Percentiles rank a stretch among this genome's conserved stretches.
phyloP scores from a whole-genome alignment of 768 basidiomycete genomes.

The Mycena haematopus region DNA sequence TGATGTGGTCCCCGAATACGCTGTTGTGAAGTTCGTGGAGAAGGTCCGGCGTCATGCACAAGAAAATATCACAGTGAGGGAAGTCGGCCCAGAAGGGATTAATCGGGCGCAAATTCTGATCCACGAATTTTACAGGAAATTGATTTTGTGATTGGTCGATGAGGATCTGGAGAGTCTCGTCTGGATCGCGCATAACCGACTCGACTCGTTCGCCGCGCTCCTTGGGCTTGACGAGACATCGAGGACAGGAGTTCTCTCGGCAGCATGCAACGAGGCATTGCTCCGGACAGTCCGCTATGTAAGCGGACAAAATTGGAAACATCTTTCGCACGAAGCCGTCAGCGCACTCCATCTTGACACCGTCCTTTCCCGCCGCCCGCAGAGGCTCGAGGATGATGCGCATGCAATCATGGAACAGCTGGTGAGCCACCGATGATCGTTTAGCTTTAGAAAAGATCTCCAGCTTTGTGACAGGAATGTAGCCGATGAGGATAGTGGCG shows the following conservation, averaged over 20 bases:
- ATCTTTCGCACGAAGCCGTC: too few species aligned
- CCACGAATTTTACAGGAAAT: conserved; percentile 25
- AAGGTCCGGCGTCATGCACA: not conserved
- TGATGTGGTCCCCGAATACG: conserved; percentile 49
- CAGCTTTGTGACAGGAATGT: not conserved
- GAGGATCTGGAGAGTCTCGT: not conserved
- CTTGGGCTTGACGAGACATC: conserved; percentile 10
- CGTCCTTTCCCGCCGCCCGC: not conserved
- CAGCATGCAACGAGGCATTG: conserved; percentile 15
- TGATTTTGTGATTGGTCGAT: conserved; percentile 6
- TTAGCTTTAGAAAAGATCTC: not conserved
- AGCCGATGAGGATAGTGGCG: not conserved
- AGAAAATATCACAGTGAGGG: conserved; percentile 23
- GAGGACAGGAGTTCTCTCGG: conserved; percentile 26
- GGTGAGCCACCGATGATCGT: not conserved
- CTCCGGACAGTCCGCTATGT: conserved; percentile 24
- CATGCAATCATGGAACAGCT: not conserved
- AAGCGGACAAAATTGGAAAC: conserved; percentile 25
- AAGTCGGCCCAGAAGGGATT: conserved; percentile 49
- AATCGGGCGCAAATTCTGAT: conserved; percentile 24
- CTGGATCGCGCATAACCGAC: not conserved
- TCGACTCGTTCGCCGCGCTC: not conserved
- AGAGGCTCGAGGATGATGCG: not conserved
- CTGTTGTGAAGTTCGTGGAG: conserved; percentile 59
- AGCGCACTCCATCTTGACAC: conserved; percentile 5